Base-by-base conservation (phyloP, 176 grass and related monocot species). In the Lolium rigidum region DNA sequence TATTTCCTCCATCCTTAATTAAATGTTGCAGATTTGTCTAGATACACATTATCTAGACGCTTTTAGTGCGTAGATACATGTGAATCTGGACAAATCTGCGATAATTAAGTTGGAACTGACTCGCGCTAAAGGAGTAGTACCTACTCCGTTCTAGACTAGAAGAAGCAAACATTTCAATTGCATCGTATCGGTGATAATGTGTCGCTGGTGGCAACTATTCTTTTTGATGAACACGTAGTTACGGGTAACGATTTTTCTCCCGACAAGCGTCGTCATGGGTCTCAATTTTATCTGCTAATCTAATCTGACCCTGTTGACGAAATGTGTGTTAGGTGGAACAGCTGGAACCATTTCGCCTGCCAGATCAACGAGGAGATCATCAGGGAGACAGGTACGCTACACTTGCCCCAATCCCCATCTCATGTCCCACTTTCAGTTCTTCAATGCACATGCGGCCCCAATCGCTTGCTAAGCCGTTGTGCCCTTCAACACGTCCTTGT, bases 321-420 rank as follows among this genome's bases (percentile, higher is more conserved):
- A 50, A 48, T 75, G 57, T 70, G 76, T 38, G 5, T 83, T 83
- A 98, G 95, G 89, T 98, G 95, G 95, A 98, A 98, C 74, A 98
- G 93, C 79, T 98, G 95, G 95, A 98, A 98, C 87, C 95, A 98
- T 77, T 98, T 98, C 26, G 57, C 12, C 44, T 98, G 93, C 80
- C 55, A 41, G n/a, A 90, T 98, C 85, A 92, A 92, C 70, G 95
- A 98, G 91, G 10, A 70, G 51, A 62, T 90, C 78, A 89, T 98
- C 83, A 90, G 74, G 67, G 76, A 98, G 65, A 98, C 95, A 55
- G 95, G 95, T 95, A 85, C 74, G 70, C 51, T 18, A 56, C 54
- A 56, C 54, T 56, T 56, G 54, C 54, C 20, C 51, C 51, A 10
- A 15, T 4, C 51, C 46, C 4, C 5, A 55, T 55, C 4, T 17